Conservation (phyloP, 306 rosid genomes). For the Canavalia ensiformis region DNA sequence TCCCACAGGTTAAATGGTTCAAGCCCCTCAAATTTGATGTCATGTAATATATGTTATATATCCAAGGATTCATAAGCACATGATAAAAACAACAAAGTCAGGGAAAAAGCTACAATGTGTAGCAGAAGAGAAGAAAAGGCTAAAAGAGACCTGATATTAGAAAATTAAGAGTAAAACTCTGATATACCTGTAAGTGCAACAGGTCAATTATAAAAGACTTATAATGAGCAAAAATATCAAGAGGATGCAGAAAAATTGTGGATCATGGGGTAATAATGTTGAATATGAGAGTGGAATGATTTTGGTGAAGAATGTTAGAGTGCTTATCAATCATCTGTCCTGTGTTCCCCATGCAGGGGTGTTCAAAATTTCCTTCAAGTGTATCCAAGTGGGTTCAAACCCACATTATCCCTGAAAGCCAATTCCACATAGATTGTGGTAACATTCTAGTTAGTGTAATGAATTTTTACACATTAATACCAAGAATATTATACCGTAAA, state of each 20-base stretch:
- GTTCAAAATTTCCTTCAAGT: background rate
- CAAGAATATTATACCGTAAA: constrained; percentile 70
- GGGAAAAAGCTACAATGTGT: background rate
- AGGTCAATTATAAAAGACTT: constrained; percentile 6
- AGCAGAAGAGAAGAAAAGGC: constrained; percentile 2
- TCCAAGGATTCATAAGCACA: constrained; percentile 30
- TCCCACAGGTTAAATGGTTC: constrained; percentile 10
- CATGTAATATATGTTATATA: background rate
- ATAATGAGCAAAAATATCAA: background rate
- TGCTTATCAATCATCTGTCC: constrained; percentile 3
- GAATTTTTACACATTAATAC: constrained; percentile 24
- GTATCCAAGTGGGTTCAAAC: constrained; percentile 33
- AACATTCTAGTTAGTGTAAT: constrained; percentile 32
- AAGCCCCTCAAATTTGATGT: constrained; percentile 31
- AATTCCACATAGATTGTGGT: constrained; percentile 32
- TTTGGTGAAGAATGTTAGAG: constrained; percentile 15
- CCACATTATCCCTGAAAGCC: constrained; percentile 23
- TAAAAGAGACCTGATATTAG: constrained; percentile 14
- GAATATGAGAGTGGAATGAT: constrained; percentile 8
- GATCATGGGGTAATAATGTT: constrained; percentile 15
- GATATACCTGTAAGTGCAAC: constrained; percentile 3
- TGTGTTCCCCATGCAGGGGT: background rate
- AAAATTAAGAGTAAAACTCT: constrained; percentile 19
- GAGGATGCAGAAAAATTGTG: background rate
- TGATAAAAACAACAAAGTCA: background rate